Base-by-base conservation (phyloP, 2,329 filamentous ascomycete genomes). In the Diplodia scrobiculata region DNA sequence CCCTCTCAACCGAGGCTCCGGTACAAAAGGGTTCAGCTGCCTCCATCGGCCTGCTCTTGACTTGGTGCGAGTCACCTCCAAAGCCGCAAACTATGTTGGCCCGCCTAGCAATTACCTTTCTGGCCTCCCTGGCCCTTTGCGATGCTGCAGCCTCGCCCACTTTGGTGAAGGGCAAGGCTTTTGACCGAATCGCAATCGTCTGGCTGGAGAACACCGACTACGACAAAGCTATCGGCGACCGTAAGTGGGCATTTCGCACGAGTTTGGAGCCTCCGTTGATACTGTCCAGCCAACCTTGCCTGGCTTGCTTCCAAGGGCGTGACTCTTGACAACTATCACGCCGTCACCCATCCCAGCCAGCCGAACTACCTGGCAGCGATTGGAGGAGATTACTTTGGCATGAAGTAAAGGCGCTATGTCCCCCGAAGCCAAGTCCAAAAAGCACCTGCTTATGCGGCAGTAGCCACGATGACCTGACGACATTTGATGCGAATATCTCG, bases 121-220 rank as follows among this genome's bases (percentile, higher is more conserved):
- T 60, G 47, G 34, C 45, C 21, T 7, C 60, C n/a, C 5, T 32
- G 29, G 32, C 63, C 32, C 10, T 58, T 5, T n/a, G 21, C 19
- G 63, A 45, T 17, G 63, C 53, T 19, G 64, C 29, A 5, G 54
- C 54, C 55, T 60, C 9, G 47, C 6, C 55, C 58, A 63, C 19
- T 21, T 29, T 25, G 5, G 51, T 55, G 29, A 83, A 86, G 73
- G 91, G 91, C 68, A 86, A 88, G 73, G 86, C 83, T 0, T 93
- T 93, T 73, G 84, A 92, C 73, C 86, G 90, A 17, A 85, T 91
- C 68, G 86, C 87, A 65, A 84, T 87, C 66, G 87, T 93, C 76
- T 93, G 89, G 87, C 83, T 92, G 55, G 91, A 93, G 80, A 93
- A 93, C 75, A 90, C 87, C 58, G 82, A 86, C 76, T 92, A 85